A percentile compares a stretch with the other conserved stretches of the same genome.
Evolutionary conservation across 768 basidiomycete genomes (phyloP).

Genomic region (Fomitopsis serialis): DNA sequence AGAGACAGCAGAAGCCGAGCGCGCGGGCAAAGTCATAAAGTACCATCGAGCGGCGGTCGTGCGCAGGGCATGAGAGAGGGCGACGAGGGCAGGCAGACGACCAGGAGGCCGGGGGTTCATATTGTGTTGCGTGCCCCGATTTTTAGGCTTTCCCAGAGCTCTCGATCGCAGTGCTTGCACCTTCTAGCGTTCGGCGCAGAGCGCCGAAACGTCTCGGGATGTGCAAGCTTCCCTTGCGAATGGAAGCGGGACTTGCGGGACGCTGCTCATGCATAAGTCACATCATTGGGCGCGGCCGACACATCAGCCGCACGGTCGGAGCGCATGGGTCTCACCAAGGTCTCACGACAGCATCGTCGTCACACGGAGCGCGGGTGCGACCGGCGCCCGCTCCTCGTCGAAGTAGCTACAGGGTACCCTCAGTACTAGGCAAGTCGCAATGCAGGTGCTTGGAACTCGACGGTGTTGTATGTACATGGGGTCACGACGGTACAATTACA

Average conservation of each 20-base stretch:
- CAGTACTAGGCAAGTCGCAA: too few relatives aligned
- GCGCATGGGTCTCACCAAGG: too few relatives aligned
- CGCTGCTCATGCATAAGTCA: too few relatives aligned
- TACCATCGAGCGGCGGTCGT: not conserved
- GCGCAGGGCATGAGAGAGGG: not conserved
- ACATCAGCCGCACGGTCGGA: too few relatives aligned
- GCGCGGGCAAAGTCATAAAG: not conserved
- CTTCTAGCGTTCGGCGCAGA: slow-evolving; percentile 1
- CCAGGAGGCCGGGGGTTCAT: not conserved
- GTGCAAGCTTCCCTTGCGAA: not conserved
- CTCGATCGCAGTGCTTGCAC: not conserved
- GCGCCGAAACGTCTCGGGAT: not conserved
- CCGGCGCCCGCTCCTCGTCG: too few relatives aligned
- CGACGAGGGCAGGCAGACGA: not conserved
- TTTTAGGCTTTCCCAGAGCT: not conserved
- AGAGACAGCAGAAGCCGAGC: slow-evolving; percentile 1
- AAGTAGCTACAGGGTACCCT: too few relatives aligned
- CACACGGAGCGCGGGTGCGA: too few relatives aligned
- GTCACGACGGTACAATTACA: too few relatives aligned
- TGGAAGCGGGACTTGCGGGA: not conserved
- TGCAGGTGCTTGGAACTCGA: too few relatives aligned
- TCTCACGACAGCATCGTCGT: too few relatives aligned
- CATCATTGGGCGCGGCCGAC: too few relatives aligned
- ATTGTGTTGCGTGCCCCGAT: not conserved
- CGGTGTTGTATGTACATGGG: too few relatives aligned